Percentiles rank a stretch among this genome's conserved stretches.
Conservation (phyloP, 106 monocot genomes). For the Acanthochlamys bracteata region DNA sequence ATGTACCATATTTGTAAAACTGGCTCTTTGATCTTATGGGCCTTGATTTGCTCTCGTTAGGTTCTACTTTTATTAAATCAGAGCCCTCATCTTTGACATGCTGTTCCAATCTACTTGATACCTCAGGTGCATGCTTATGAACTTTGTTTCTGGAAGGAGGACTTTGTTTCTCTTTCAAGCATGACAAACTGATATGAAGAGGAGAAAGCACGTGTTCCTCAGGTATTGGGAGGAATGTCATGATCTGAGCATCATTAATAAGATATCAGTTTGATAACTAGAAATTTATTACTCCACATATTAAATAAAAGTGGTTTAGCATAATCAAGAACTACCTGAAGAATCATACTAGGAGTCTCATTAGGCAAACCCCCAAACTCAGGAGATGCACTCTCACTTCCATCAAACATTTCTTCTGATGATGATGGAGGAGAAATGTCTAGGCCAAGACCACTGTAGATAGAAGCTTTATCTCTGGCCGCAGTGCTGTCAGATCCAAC, state of each 20-base stretch:
- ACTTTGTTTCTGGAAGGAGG: slow-evolving; percentile 15
- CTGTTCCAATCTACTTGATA: neutral
- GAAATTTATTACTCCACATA: neutral
- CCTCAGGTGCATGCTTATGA: slow-evolving; percentile 5
- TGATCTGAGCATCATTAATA: slow-evolving; percentile 38
- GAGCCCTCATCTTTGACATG: slow-evolving; percentile 14
- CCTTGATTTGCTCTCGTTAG: slow-evolving; percentile 13
- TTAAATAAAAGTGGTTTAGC: neutral
- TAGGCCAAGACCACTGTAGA: slow-evolving; percentile 76
- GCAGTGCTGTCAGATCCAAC: slow-evolving; percentile 37
- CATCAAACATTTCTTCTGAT: slow-evolving; percentile 40
- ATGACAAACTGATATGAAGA: slow-evolving; percentile 32
- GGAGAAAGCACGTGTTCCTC: slow-evolving; percentile 64
- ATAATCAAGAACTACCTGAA: slow-evolving; percentile 35
- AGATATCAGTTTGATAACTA: neutral
- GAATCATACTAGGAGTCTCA: slow-evolving; percentile 64
- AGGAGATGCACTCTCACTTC: slow-evolving; percentile 28
- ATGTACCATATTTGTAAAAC: slow-evolving; percentile 17
- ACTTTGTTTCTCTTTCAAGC: slow-evolving; percentile 34
- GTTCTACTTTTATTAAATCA: slow-evolving; percentile 20
- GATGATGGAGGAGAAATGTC: slow-evolving; percentile 75
- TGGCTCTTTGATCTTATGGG: slow-evolving; percentile 12
- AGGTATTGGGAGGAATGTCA: slow-evolving; percentile 53
- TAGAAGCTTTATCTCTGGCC: slow-evolving; percentile 55
- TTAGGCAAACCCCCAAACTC: slow-evolving; percentile 19